A percentile compares a stretch with the other conserved stretches of the same genome.
Conservation (phyloP, 192 early-diverging fungal genomes). For the Coemansia sp. region DNA sequence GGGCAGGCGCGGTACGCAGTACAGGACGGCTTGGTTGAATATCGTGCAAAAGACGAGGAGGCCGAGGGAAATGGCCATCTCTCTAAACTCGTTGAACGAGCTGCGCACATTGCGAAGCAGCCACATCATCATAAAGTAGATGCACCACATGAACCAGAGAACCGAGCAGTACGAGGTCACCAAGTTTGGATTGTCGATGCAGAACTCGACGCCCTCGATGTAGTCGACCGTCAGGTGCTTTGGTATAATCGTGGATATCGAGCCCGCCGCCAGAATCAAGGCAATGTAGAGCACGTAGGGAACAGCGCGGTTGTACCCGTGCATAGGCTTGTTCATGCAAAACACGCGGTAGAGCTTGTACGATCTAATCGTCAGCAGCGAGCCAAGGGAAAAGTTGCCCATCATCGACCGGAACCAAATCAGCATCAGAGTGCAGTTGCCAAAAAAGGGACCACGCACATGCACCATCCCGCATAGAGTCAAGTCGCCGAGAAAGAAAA, state of each 20-base stretch:
- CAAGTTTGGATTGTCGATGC: slow-evolving; percentile 43
- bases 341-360: slow-evolving; percentile 53
- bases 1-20: slow-evolving; percentile 29
- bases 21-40: slow-evolving; percentile 41
- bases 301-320: slow-evolving; percentile 33
- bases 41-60: slow-evolving; percentile 33
- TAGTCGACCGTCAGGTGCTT: slow-evolving; percentile 30
- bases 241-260: slow-evolving; percentile 34
- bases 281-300: slow-evolving; percentile 36
- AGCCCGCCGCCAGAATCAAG: slow-evolving; percentile 22
- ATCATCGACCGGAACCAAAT: slow-evolving; percentile 54
- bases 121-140: slow-evolving; percentile 50
- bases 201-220: slow-evolving; percentile 41
- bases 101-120: slow-evolving; percentile 55
- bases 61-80: slow-evolving; percentile 42
- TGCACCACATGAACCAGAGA: slow-evolving; percentile 41
- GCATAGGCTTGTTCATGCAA: slow-evolving; percentile 38
- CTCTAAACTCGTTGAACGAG: slow-evolving; percentile 56
- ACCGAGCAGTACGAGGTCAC: slow-evolving; percentile 36
- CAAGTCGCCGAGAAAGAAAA: slow-evolving; percentile 52
- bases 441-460: slow-evolving; percentile 36
- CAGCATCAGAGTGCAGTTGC: slow-evolving; percentile 50
- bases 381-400: slow-evolving; percentile 49
- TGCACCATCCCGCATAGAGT: slow-evolving; percentile 51
- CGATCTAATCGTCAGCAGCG: slow-evolving; percentile 46